Percentiles rank a stretch among this genome's conserved stretches.
phyloP scores from a whole-genome alignment of 2,329 filamentous ascomycete species.

The Gaeumannomyces tritici region DNA sequence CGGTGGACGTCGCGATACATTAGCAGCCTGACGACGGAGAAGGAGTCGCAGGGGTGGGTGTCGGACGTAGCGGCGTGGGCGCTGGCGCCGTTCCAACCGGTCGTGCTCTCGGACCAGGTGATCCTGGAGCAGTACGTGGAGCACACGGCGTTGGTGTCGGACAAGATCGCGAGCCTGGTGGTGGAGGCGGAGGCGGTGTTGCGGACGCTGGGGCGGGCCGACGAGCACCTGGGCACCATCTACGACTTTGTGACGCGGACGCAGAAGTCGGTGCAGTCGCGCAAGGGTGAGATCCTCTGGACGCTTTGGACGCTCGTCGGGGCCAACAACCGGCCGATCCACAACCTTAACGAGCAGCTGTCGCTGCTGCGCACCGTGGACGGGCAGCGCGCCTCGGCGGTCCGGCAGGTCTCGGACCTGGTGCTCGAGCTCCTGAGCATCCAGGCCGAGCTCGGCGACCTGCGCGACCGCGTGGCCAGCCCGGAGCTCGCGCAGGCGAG shows the following conservation, averaged over 20 bases:
- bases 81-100: slow-evolving; percentile 54
- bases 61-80: slow-evolving; percentile 32
- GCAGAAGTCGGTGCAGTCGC: slow-evolving; percentile 44
- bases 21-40: slow-evolving; percentile 42
- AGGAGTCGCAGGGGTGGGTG: slow-evolving; percentile 17
- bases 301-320: slow-evolving; percentile 68
- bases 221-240: slow-evolving; percentile 61
- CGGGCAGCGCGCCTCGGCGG: slow-evolving; percentile 53
- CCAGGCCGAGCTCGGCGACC: slow-evolving; percentile 57
- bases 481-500: slow-evolving; percentile 48
- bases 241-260: slow-evolving; percentile 59
- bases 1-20: slow-evolving; percentile 65
- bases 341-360: slow-evolving; percentile 54
- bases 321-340: slow-evolving; percentile 51
- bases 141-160: slow-evolving; percentile 60
- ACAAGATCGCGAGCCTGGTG: slow-evolving; percentile 60
- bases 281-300: slow-evolving; percentile 57
- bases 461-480: slow-evolving; percentile 60
- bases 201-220: slow-evolving; percentile 54
- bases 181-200: slow-evolving; percentile 61
- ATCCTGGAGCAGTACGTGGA: slow-evolving; percentile 67
- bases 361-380: slow-evolving; percentile 56
- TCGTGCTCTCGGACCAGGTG: slow-evolving; percentile 47
- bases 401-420: slow-evolving; percentile 58
- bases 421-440: slow-evolving; percentile 68